These are phyloP conservation scores for Neofusicoccum ribis DNA, from an alignment of 2,329 filamentous ascomycete species.

Conservation along the genomic window DNA sequence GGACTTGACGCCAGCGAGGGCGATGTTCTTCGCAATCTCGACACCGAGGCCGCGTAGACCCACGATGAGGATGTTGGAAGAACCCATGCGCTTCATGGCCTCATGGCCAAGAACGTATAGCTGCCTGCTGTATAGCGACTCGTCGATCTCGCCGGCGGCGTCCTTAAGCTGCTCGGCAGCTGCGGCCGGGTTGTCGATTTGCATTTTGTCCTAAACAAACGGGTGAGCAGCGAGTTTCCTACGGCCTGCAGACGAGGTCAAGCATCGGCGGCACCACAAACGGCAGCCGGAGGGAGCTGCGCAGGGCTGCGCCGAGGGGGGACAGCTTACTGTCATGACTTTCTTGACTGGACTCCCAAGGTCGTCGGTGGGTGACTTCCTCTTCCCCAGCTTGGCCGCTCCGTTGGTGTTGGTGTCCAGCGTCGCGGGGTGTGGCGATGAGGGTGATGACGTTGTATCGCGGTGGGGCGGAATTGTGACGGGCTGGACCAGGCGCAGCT, in stretches of 20 bases:
- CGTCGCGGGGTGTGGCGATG: constrained; percentile 19
- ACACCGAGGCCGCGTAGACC: constrained; percentile 93
- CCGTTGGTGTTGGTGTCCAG: constrained; percentile 15
- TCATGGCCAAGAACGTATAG: constrained; percentile 73
- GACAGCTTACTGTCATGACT: constrained; percentile 40
- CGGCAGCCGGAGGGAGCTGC: constrained; percentile 7
- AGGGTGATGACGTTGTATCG: constrained; percentile 18
- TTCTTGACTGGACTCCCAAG: constrained; percentile 41
- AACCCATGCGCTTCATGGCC: constrained; percentile 98
- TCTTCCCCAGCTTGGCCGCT: constrained; percentile 44
- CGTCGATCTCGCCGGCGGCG: constrained; percentile 63
- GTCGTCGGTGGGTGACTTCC: constrained; percentile 40
- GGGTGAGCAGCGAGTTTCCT: constrained; percentile 1
- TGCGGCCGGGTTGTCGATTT: constrained; percentile 60
- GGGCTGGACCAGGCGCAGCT: not conserved
- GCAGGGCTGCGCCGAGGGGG: too few species aligned
- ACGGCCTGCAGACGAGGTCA: not conserved
- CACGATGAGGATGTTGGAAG: constrained; percentile 89
- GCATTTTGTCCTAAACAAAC: constrained; percentile 57
- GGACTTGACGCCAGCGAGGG: constrained; percentile 96
- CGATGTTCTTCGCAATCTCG: constrained; percentile 98
- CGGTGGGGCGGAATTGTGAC: constrained; percentile 20
- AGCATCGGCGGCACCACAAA: not conserved
- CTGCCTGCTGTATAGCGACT: constrained; percentile 67
- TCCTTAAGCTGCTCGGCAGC: constrained; percentile 61